phyloP scores from a whole-genome alignment of 805 yeast species.

The Jamesozyma rosinii region DNA sequence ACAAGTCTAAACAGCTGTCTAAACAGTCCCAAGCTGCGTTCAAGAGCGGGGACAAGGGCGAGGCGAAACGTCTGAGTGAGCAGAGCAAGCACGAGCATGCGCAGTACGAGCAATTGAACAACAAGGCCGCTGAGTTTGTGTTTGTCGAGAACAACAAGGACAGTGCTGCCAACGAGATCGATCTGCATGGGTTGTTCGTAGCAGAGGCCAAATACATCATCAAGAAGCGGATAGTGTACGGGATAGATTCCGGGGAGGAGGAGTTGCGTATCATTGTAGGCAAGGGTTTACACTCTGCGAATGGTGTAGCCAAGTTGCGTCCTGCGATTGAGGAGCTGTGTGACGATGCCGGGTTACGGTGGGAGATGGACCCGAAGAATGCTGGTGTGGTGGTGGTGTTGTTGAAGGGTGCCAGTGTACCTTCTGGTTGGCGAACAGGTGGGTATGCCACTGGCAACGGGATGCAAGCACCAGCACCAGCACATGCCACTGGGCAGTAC shows the following conservation, averaged over 20 bases:
- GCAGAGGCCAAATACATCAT: constrained; percentile 78
- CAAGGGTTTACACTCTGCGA: constrained; percentile 75
- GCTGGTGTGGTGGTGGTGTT: constrained; percentile 66
- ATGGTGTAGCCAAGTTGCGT: constrained; percentile 76
- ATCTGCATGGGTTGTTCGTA: constrained; percentile 83
- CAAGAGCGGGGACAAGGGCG: constrained; percentile 58
- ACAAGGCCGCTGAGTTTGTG: constrained; percentile 81
- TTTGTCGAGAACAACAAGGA: constrained; percentile 83
- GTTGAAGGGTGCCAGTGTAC: not conserved
- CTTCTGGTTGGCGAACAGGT: not conserved
- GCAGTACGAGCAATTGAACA: constrained; percentile 61
- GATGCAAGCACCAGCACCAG: constrained; percentile 6
- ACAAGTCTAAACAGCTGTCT: constrained; percentile 46
- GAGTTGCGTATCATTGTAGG: constrained; percentile 81
- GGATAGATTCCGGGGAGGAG: constrained; percentile 46
- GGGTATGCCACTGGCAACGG: constrained; percentile 4
- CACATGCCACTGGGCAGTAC: constrained; percentile 7
- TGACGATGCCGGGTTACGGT: constrained; percentile 49
- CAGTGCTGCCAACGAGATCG: constrained; percentile 78
- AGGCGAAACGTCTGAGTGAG: constrained; percentile 65
- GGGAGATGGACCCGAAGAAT: constrained; percentile 59
- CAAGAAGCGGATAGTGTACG: constrained; percentile 63
- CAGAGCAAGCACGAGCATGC: constrained; percentile 51
- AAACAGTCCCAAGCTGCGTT: constrained; percentile 71
- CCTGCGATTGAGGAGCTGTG: constrained; percentile 84